phyloP scores from a whole-genome alignment of 495 filamentous ascomycete species.

The Durotheca rogersii region DNA sequence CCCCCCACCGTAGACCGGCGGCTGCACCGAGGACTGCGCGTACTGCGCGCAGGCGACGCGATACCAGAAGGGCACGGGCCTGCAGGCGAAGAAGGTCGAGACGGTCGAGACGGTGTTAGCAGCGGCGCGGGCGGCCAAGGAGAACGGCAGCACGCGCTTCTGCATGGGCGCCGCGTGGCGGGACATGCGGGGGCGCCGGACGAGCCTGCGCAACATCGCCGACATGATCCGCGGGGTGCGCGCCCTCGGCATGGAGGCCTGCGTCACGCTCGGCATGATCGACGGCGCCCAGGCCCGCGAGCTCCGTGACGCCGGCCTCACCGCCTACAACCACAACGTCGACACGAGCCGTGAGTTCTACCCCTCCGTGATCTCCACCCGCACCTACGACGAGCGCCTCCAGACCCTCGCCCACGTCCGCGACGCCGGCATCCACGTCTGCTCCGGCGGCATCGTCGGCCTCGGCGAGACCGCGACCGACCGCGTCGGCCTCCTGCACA shows the following conservation, averaged over 20 bases:
- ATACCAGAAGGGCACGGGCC: slow-evolving; percentile 74
- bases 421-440: slow-evolving; percentile 81
- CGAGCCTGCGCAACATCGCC: slow-evolving; percentile 72
- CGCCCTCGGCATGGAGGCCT: slow-evolving; percentile 80
- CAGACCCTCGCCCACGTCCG: slow-evolving; percentile 72
- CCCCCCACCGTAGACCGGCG: slow-evolving; percentile 62
- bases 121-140: slow-evolving; percentile 72
- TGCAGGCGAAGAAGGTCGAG: slow-evolving; percentile 74
- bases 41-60: slow-evolving; percentile 87
- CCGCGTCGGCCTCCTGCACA: slow-evolving; percentile 76
- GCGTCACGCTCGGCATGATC: slow-evolving; percentile 88
- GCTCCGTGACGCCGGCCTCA: slow-evolving; percentile 77
- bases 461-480: slow-evolving; percentile 73
- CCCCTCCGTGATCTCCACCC: slow-evolving; percentile 74
- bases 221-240: slow-evolving; percentile 77
- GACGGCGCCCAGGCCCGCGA: slow-evolving; percentile 73
- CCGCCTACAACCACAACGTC: slow-evolving; percentile 88
- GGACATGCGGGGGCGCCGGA: slow-evolving; percentile 87
- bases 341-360: slow-evolving; percentile 87
- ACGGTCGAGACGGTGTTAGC: slow-evolving; percentile 74
- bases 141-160: slow-evolving; percentile 80
- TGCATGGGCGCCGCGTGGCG: slow-evolving; percentile 92
- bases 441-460: slow-evolving; percentile 79
- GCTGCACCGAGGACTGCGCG: slow-evolving; percentile 82
- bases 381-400: slow-evolving; percentile 80